Base-by-base conservation (phyloP, 129 eudicot species). In the Lactuca sativa region DNA sequence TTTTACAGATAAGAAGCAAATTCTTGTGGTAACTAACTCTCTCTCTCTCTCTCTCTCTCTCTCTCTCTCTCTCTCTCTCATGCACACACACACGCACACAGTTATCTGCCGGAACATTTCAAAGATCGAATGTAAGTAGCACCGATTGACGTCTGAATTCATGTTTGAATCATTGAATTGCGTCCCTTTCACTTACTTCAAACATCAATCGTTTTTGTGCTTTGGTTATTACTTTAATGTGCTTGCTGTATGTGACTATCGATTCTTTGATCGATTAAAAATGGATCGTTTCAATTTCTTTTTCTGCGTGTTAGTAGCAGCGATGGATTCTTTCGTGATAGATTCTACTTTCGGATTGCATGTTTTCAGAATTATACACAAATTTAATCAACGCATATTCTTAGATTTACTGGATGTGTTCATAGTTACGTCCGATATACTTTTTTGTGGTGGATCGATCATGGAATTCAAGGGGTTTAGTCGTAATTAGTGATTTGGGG, bases 1-100 rank as follows among this genome's bases (percentile, higher is more conserved):
- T 56, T 61, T 17, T 62, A 56, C 0, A 47, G 76, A 58, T 43
- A 71, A 59, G 32, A 71, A 59, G 32, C 31, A 1, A 4, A 56
- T 44, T 57, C 67, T 47, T 57, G 49, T 32, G 66, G 67, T 74
- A 60, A 3, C 21, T 74, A 60, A 3, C 21, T 32, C 17, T 61
- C 49, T 61, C 65, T n/a, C 78, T 30, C 9, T 13, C 49, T 41
- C 66, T 55, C 53, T 56, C 66, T 56, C 66, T 54, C 58, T 41
- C 66, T 30, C 67, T 30, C 59, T 17, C 53, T 15, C 67, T 2
- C 38, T 3, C 64, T 11, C 43, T 4, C 49, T 1, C 48, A 7
- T 37, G 9, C 51, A 14, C 67, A 31, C 67, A 31, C 59, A 47
- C 75, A 44, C 67, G 48, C 62, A 51, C 47, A 52, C 2, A 34